These are phyloP conservation scores for Penicillium aurantiogriseum DNA, from an alignment of 2,329 filamentous ascomycete species.

Conservation along the genomic window DNA sequence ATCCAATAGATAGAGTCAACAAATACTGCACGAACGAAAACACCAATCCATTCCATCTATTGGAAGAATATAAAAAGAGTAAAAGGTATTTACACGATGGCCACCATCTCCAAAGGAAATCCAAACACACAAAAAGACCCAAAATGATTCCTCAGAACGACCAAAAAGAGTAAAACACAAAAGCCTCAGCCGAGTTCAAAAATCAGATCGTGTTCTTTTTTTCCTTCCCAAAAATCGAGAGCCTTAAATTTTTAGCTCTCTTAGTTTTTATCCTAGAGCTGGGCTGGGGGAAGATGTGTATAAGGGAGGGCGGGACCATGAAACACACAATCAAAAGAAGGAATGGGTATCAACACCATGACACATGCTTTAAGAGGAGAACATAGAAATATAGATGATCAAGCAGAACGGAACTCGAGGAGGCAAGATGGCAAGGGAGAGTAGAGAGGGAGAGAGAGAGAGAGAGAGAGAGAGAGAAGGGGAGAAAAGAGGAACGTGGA, in stretches of 20 bases:
- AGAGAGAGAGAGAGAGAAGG: slow-evolving; percentile 2
- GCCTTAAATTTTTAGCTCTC: neutral
- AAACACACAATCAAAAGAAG: slow-evolving; percentile 34
- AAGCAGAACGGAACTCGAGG: slow-evolving; percentile 1
- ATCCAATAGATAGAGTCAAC: neutral
- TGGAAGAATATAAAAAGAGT: slow-evolving; percentile 30
- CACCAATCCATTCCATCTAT: slow-evolving; percentile 34
- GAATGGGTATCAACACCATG: slow-evolving; percentile 46
- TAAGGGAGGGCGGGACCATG: slow-evolving; percentile 13
- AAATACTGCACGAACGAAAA: slow-evolving; percentile 12
- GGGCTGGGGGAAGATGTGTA: slow-evolving; percentile 5
- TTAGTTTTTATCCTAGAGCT: slow-evolving; percentile 6
- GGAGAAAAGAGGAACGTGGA: slow-evolving; percentile 27
- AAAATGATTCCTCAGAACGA: slow-evolving; percentile 10
- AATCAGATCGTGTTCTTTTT: slow-evolving; percentile 5
- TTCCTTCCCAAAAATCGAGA: neutral
- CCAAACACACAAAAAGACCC: slow-evolving; percentile 16
- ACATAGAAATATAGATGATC: slow-evolving; percentile 12
- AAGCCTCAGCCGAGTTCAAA: slow-evolving; percentile 2
- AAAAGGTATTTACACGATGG: slow-evolving; percentile 25
- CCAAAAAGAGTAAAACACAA: slow-evolving; percentile 3
- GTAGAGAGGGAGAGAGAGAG: slow-evolving; percentile 3
- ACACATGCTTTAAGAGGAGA: slow-evolving; percentile 36
- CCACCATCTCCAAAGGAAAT: slow-evolving; percentile 18
- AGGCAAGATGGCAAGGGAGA: slow-evolving; percentile 17